Evolutionary conservation across 495 filamentous ascomycete species (phyloP), one percentile per base, ranked within the genome.

Genomic region (Penicillium steckii): DNA sequence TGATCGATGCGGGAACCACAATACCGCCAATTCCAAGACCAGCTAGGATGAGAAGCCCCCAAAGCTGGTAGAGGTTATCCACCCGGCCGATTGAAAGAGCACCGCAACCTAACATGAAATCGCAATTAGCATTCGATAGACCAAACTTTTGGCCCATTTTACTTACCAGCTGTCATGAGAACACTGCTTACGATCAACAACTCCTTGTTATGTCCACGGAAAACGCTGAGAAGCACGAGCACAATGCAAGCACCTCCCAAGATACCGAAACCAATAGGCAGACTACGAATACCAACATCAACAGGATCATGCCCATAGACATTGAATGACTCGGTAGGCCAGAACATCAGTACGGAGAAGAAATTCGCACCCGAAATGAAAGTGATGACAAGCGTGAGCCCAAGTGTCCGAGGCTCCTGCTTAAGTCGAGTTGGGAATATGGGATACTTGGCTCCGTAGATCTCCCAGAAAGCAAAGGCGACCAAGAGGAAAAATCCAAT

Each of bases 331-430:
- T 89, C 80, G 0, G 83, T 86, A 0, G 86, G 86, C 86, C 86
- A 89, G 57, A 89, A 84, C 66, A 89, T 79, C 22, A 89, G 62
- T 3, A 88, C 80, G 12, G 84, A 84, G 70, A 89, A 88, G 77
- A 89, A 89, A 62, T 89, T 89, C 48, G 85, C 83, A 8, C 86
- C 86, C 8, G 79, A 84, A 40, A 90, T 86, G 66, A 85, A 86
- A 9, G 85, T 88, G 63, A 90, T 88, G 46, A 89, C 60, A 3
- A 90, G 70, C 0, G 84, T 89, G 4, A 89, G 65, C 17, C 72
- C 66, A 3, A 90, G 69, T 4, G 80, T 85, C 3, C 84, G 78
- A 45, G 85, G 82, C 17, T 81, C 82, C 55, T 84, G 78, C 62
- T 82, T 81, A 38, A 89, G 65, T 8, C 81, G 74, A 4, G 73